phyloP scores from a whole-genome alignment of 805 yeast species.

The Candida tallmaniae region DNA sequence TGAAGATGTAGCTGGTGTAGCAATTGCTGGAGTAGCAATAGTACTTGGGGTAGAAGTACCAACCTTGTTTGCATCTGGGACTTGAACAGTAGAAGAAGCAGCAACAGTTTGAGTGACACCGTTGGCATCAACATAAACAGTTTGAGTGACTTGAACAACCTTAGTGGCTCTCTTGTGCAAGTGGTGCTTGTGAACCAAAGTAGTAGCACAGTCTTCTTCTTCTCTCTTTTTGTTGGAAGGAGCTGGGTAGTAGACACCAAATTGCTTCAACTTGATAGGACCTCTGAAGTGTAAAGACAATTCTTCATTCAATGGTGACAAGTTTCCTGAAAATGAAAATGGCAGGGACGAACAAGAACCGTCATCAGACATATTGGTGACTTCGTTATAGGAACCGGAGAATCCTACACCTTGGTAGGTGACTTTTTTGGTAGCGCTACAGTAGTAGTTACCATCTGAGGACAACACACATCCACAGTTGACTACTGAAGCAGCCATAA shows the following conservation, averaged over 20 bases:
- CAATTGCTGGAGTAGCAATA: slow-evolving; percentile 22
- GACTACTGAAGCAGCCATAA: slow-evolving; percentile 8
- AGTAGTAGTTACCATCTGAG: slow-evolving; percentile 72
- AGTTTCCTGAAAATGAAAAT: slow-evolving; percentile 59
- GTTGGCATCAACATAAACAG: slow-evolving; percentile 61
- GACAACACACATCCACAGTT: slow-evolving; percentile 8
- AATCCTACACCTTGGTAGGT: slow-evolving; percentile 72
- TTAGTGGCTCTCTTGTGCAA: slow-evolving; percentile 59
- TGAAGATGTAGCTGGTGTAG: slow-evolving; percentile 17
- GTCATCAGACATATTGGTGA: slow-evolving; percentile 69
- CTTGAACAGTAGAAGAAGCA: slow-evolving; percentile 19
- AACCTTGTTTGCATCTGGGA: slow-evolving; percentile 9
- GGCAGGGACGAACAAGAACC: slow-evolving; percentile 67
- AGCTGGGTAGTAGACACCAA: slow-evolving; percentile 83
- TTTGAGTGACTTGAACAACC: slow-evolving; percentile 70
- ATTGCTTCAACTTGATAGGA: slow-evolving; percentile 72
- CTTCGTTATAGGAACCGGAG: slow-evolving; percentile 78
- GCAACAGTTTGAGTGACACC: slow-evolving; percentile 38
- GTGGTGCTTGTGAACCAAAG: slow-evolving; percentile 44
- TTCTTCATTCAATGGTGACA: slow-evolving; percentile 84
- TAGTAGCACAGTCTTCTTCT: slow-evolving; percentile 41
- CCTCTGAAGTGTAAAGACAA: slow-evolving; percentile 89
- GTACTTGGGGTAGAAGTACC: slow-evolving; percentile 33
- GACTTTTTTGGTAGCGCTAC: slow-evolving; percentile 64
- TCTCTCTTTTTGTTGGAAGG: slow-evolving; percentile 23